phyloP scores from a whole-genome alignment of 2,329 filamentous ascomycete genomes.

The Sclerotinia sclerotiorum region DNA sequence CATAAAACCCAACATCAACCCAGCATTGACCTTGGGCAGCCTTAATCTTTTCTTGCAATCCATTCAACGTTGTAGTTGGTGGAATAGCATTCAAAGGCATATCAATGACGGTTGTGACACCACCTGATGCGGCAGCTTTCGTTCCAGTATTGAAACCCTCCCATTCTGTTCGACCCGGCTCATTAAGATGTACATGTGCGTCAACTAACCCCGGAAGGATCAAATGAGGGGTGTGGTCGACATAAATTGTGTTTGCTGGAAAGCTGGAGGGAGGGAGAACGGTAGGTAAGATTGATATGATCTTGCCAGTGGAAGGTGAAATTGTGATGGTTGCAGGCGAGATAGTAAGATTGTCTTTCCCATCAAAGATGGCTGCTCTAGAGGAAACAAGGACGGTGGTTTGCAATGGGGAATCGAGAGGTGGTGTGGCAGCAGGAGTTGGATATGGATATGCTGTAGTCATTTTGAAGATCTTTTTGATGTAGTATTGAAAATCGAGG shows the following conservation, averaged over 20 bases:
- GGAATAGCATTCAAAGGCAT: slow-evolving; percentile 98
- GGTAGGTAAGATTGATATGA: slow-evolving; percentile 70
- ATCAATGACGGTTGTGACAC: slow-evolving; percentile 94
- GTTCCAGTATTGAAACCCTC: slow-evolving; percentile 97
- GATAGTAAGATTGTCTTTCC: slow-evolving; percentile 59
- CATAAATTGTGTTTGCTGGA: slow-evolving; percentile 69
- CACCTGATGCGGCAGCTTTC: slow-evolving; percentile 87
- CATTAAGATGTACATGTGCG: slow-evolving; percentile 95
- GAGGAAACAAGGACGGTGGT: slow-evolving; percentile 81
- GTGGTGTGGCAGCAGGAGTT: slow-evolving; percentile 38
- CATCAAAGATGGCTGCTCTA: slow-evolving; percentile 74
- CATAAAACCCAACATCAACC: slow-evolving; percentile 99
- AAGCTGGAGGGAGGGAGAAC: slow-evolving; percentile 77
- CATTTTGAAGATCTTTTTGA: slow-evolving; percentile 28
- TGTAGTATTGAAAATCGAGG: background rate
- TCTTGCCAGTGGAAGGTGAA: slow-evolving; percentile 78
- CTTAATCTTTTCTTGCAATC: slow-evolving; percentile 79
- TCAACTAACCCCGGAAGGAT: slow-evolving; percentile 91
- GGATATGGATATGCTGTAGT: slow-evolving; percentile 33
- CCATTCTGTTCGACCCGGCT: slow-evolving; percentile 96
- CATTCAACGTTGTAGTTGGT: slow-evolving; percentile 84
- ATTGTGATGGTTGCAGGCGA: slow-evolving; percentile 82
- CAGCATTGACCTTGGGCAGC: slow-evolving; percentile 88
- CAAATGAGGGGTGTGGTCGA: slow-evolving; percentile 80
- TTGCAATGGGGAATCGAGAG: slow-evolving; percentile 41